Conservation (phyloP, 75 land plant genomes). For the Chamaecyparis obtusa region DNA sequence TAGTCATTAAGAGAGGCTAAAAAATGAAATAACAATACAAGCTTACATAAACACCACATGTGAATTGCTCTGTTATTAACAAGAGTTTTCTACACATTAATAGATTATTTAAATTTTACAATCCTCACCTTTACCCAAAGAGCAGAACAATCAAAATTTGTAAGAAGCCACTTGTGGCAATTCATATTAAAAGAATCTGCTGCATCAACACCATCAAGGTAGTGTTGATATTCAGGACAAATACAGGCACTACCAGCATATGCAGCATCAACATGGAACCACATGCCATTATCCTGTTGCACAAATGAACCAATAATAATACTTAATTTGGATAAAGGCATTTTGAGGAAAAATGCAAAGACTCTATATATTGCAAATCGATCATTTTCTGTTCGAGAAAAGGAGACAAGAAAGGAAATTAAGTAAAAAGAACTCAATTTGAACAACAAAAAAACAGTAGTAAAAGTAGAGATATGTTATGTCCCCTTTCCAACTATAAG, state of each 20-base stretch:
- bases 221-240: constrained; percentile 83
- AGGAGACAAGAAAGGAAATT: not conserved
- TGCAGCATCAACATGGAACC: constrained; percentile 90
- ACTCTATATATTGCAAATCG: not conserved
- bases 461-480: too few species aligned
- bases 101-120: not conserved
- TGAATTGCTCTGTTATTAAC: not conserved
- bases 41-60: not conserved
- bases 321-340: not conserved
- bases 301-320: not conserved
- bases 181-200: constrained; percentile 93
- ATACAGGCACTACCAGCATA: constrained; percentile 96
- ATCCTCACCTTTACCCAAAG: constrained; percentile 85
- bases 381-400: not conserved
- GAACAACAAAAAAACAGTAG: not conserved
- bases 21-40: not conserved
- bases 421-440: not conserved
- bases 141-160: constrained; percentile 89
- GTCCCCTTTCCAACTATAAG: too few species aligned
- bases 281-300: constrained; percentile 58
- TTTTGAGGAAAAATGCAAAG: not conserved
- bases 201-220: constrained; percentile 81
- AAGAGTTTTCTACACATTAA: not conserved
- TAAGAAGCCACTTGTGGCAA: constrained; percentile 93
- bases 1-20: not conserved